phyloP scores from a whole-genome alignment of 768 basidiomycete species.

The Cystobasidium tubakii region DNA sequence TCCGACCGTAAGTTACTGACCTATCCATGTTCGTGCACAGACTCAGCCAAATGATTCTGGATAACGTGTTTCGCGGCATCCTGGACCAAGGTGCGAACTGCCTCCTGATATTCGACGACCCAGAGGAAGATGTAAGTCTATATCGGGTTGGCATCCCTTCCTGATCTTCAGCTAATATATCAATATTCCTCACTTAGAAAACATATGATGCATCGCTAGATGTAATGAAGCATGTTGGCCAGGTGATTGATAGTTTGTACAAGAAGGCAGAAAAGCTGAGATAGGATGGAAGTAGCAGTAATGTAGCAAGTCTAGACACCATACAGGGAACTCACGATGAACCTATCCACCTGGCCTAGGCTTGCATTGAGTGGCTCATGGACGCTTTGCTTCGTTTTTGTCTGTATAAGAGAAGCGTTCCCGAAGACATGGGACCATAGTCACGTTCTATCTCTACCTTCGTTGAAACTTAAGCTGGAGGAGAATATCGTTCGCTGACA shows the following conservation, averaged over 20 bases:
- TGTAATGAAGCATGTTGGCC: slow-evolving; percentile 80
- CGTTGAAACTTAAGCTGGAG: too few relatives aligned
- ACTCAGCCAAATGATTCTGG: slow-evolving; percentile 94
- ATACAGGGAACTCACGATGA: too few relatives aligned
- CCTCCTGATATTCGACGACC: slow-evolving; percentile 80
- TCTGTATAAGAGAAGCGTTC: too few relatives aligned
- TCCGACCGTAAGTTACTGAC: background rate
- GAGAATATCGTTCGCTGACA: too few relatives aligned
- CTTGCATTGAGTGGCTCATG: too few relatives aligned
- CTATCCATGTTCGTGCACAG: slow-evolving; percentile 51
- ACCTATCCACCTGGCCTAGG: too few relatives aligned
- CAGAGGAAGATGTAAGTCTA: slow-evolving; percentile 59
- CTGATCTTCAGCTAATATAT: background rate
- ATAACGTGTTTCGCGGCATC: slow-evolving; percentile 87
- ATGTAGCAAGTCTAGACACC: slow-evolving; percentile 19
- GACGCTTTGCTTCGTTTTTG: too few relatives aligned
- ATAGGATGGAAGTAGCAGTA: background rate
- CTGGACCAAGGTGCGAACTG: slow-evolving; percentile 94
- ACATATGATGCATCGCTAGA: slow-evolving; percentile 83
- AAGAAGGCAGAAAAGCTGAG: slow-evolving; percentile 28
- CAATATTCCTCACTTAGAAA: slow-evolving; percentile 54
- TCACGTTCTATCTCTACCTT: too few relatives aligned
- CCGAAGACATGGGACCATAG: too few relatives aligned
- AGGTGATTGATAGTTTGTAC: slow-evolving; percentile 66
- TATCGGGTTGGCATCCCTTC: too few relatives aligned